Evolutionary conservation across 1,284 basidiomycete genomes (phyloP).

Genomic region (Leccinum glutinopallens): DNA sequence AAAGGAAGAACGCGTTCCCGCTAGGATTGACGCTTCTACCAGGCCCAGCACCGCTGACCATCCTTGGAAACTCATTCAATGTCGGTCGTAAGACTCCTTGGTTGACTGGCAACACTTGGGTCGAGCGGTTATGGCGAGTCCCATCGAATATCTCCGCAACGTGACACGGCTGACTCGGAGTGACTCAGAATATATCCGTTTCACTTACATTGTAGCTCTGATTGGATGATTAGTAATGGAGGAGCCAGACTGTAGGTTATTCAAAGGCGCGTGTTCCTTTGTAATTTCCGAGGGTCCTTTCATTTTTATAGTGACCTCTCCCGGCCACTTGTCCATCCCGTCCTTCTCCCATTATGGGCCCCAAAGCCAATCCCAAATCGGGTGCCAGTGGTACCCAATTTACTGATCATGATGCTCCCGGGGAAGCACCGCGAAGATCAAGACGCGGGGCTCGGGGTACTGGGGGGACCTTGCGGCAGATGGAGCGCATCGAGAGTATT

Average conservation of each 20-base stretch:
- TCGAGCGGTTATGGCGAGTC: too few species aligned
- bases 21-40: slow-evolving; percentile 11
- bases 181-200: too few species aligned
- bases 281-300: background rate
- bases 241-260: background rate
- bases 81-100: slow-evolving; percentile 8
- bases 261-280: background rate
- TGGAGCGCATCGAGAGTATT: background rate
- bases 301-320: background rate
- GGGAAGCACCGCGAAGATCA: background rate
- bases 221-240: background rate
- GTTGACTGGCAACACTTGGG: slow-evolving; percentile 14
- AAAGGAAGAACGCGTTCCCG: background rate
- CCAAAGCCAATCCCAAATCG: background rate
- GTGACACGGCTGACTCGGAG: too few species aligned
- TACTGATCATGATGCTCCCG: background rate
- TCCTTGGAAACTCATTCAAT: slow-evolving; percentile 10
- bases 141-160: too few species aligned
- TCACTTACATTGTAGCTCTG: too few species aligned
- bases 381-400: background rate
- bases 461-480: background rate
- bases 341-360: background rate
- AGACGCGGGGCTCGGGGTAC: background rate
- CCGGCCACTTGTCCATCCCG: background rate
- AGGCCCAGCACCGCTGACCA: slow-evolving; percentile 11